phyloP scores from a whole-genome alignment of 306 rosid species.

The Coriaria nepalensis region DNA sequence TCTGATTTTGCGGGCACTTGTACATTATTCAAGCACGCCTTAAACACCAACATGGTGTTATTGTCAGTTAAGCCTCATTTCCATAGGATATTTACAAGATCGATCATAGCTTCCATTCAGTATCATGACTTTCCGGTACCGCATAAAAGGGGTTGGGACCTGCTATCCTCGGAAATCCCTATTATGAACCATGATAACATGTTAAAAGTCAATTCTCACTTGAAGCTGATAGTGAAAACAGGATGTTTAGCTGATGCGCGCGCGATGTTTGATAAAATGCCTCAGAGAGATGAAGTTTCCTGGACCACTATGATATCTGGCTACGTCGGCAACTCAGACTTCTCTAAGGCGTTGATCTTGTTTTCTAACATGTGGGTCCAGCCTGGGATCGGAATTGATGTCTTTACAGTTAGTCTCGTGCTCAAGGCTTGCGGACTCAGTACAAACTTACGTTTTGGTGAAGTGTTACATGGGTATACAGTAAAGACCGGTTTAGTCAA shows the following conservation, averaged over 20 bases:
- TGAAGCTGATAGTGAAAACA: slow-evolving; percentile 38
- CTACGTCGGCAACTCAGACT: slow-evolving; percentile 29
- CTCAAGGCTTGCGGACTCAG: slow-evolving; percentile 54
- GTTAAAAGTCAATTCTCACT: slow-evolving; percentile 34
- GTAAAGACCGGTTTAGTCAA: slow-evolving; percentile 43
- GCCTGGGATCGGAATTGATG: slow-evolving; percentile 33
- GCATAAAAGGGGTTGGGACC: too few species aligned
- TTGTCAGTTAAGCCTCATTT: too few species aligned
- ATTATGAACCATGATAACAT: slow-evolving; percentile 16
- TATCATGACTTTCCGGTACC: too few species aligned
- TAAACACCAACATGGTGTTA: too few species aligned
- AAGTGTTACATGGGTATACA: slow-evolving; percentile 45
- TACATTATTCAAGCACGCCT: too few species aligned
- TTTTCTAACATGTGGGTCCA: slow-evolving; percentile 40
- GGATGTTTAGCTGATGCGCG: slow-evolving; percentile 35
- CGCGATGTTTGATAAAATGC: slow-evolving; percentile 36
- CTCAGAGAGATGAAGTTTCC: slow-evolving; percentile 52
- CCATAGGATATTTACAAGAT: too few species aligned
- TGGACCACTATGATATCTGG: slow-evolving; percentile 49
- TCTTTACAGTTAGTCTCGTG: slow-evolving; percentile 42
- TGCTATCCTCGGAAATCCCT: too few species aligned
- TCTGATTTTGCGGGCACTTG: too few species aligned
- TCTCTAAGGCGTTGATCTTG: slow-evolving; percentile 38
- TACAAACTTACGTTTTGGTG: slow-evolving; percentile 30
- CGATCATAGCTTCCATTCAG: too few species aligned